These are phyloP conservation scores for Phytophthora megakarya DNA, from an alignment of 352 stramenopile species.

Conservation along the genomic window DNA sequence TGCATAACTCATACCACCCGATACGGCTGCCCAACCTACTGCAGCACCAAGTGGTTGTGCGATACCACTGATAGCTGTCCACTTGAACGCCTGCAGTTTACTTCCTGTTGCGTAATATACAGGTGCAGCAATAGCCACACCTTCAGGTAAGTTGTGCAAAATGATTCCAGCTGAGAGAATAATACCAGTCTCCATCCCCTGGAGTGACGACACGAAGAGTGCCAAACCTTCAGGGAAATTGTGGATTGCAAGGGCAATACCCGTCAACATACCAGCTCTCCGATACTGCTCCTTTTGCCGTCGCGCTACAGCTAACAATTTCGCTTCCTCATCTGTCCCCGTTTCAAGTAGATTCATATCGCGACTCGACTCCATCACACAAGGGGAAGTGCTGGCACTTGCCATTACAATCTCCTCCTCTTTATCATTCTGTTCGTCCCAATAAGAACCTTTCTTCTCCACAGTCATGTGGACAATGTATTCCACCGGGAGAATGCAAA, in stretches of 20 bases:
- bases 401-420: constrained; percentile 7
- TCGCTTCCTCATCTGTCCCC: constrained; percentile 13
- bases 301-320: constrained; percentile 10
- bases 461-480: constrained; percentile 36
- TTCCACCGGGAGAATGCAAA: constrained; percentile 71
- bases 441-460: constrained; percentile 33
- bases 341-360: constrained; percentile 30
- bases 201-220: constrained; percentile 93
- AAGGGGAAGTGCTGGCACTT: constrained; percentile 19
- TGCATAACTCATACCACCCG: constrained; percentile 55
- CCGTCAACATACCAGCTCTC: constrained; percentile 90
- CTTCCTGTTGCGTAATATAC: constrained; percentile 97
- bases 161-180: constrained; percentile 95
- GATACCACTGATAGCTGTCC: constrained; percentile 88
- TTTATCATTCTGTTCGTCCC: constrained; percentile 29
- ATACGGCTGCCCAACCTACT: constrained; percentile 62
- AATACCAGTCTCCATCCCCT: constrained; percentile 87
- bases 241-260: constrained; percentile 69
- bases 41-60: constrained; percentile 91
- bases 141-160: constrained; percentile 97
- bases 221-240: constrained; percentile 96
- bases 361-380: constrained; percentile 20
- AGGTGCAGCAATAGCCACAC: constrained; percentile 93
- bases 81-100: constrained; percentile 92
- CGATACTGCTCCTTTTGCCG: constrained; percentile 58